Base-by-base conservation (phyloP, 2,329 filamentous ascomycete genomes). In the Penicillium sp. region DNA sequence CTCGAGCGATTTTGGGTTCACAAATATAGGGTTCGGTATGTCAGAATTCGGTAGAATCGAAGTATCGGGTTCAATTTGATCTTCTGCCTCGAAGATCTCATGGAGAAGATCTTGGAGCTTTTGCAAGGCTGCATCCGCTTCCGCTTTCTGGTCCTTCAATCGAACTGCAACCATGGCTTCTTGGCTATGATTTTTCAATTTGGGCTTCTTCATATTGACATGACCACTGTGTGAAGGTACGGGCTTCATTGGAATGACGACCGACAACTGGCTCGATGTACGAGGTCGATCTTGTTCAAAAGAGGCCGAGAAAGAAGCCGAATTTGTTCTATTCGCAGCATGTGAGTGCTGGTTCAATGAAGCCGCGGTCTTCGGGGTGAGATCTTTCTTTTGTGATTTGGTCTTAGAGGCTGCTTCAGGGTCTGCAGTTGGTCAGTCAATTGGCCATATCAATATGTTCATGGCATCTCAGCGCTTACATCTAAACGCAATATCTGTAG, bases 21-120 rank as follows among this genome's bases (percentile, higher is more conserved):
- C 67, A 65, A 87, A 84, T 51, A 87, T 78, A 34, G 83, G 79
- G 40, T 79, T 78, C 26, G 79, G 72, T 44, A 57, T 61, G 34
- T 81, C 74, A 38, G 64, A 51, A n/a, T 72, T 61, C 16, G 63
- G 58, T 55, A 64, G 61, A 44, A 69, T 71, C 19, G 76, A 77
- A 7, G 68, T 83, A 71, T 81, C 84, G 58, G 73, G 79, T 72
- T 80, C 86, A 54, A 79, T 79, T 68, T 84, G 82, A 64, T 91
- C 86, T 67, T 96, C 91, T 5, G 88, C 88, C 59, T 89, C 83
- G 61, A 92, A 91, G 14, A 96, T 81, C 23, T 86, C 84, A 49
- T 84, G 79, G 3, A 95, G 77, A 44, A 91, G 81, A 35, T 82
- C 81, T 52, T 88, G 83, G 11, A 99, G 76, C 51, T 86, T 85